Evolutionary conservation across 2,329 filamentous ascomycete genomes (phyloP).

Genomic region (Trichoderma koningiopsis): DNA sequence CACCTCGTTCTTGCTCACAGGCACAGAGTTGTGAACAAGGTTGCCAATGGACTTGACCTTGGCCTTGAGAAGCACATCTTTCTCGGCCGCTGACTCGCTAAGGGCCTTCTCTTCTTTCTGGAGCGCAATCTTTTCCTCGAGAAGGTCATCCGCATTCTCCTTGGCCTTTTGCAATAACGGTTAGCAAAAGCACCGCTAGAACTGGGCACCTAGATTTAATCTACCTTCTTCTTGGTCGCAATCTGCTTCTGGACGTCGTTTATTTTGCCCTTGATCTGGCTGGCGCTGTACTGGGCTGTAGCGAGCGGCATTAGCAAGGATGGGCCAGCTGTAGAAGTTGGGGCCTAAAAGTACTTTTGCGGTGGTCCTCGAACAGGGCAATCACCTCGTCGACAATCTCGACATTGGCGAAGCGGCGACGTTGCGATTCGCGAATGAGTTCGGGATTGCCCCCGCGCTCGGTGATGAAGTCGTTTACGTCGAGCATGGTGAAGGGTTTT

Average conservation of each 20-base stretch:
- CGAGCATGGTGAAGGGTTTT: constrained; percentile 61
- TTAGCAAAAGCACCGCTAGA: neutral
- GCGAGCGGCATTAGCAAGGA: neutral
- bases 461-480: constrained; percentile 75
- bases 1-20: constrained; percentile 79
- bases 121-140: constrained; percentile 75
- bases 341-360: constrained; percentile 58
- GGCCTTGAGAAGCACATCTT: constrained; percentile 70
- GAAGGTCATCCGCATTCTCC: constrained; percentile 79
- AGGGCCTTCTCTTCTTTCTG: constrained; percentile 81
- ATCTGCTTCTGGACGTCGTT: constrained; percentile 91
- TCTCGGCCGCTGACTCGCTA: constrained; percentile 72
- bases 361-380: constrained; percentile 80
- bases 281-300: constrained; percentile 69
- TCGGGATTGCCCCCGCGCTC: constrained; percentile 91
- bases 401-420: constrained; percentile 75
- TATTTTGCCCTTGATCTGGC: constrained; percentile 80
- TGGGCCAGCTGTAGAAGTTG: neutral
- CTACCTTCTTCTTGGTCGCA: constrained; percentile 83
- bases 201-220: constrained; percentile 2
- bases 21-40: constrained; percentile 80
- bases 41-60: constrained; percentile 79
- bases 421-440: constrained; percentile 88
- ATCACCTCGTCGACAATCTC: constrained; percentile 91
- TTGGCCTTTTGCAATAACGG: constrained; percentile 59